Evolutionary conservation across 768 basidiomycete species (phyloP), one percentile per base, ranked within the genome.

Genomic region (Scleroderma bovista): DNA sequence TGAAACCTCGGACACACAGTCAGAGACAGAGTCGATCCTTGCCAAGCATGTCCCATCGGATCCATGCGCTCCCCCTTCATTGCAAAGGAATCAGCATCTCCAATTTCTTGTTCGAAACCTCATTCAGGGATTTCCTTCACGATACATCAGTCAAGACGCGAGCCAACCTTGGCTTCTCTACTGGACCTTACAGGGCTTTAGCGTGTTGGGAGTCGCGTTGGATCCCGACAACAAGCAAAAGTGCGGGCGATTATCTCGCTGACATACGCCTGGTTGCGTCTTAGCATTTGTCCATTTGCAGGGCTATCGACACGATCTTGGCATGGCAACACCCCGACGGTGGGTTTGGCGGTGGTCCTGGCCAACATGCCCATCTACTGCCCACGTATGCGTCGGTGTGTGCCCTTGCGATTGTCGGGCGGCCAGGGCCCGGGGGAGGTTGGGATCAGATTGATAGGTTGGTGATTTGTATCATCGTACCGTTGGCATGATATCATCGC

Each of bases 81-180:
- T 94, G 4, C 72, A 87, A 36, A 80, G 77, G 59, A 76, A 78
- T 38, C 64, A 73, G 2, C 93, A 96, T 63, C 71, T 93, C 56
- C 79, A 86, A 52, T 95, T 81, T 60, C 78, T 95, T 20, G 74
- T 81, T 2, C 75, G 83, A 22, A 80, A 84, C 53, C 75, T 92
- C 47, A 61, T 83, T 8, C 87, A 92, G 61, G 83, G 90, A 2
- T 87, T 98, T 39, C 91, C 93, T 0, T 71, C 75, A 11, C 75
- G 83, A 48, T 98, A 91, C 63, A 76, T 73, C 17, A 83, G 82
- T 41, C 87, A 97, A 59, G 96, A 98, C 63, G 94, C 95, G 0
- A 93, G 90, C 57, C 86, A 95, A 59, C 88, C 96, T 0, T 98
- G 96, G 96, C 71, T 97, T 24, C 64, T 97, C 51, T 97, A 89